phyloP scores from a whole-genome alignment of 805 yeast species.

The Grigorovia yakushimaensis region DNA sequence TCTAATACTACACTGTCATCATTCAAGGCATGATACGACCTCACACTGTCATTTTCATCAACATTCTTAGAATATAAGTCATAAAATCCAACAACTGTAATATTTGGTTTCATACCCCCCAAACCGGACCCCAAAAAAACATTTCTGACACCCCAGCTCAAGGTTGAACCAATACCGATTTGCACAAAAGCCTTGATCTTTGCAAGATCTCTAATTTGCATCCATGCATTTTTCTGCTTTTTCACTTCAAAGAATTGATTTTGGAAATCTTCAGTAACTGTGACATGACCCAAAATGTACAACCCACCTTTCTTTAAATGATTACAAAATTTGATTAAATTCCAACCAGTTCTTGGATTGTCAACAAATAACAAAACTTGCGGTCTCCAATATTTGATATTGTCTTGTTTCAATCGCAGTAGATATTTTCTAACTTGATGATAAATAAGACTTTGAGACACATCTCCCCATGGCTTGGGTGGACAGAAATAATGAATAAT shows the following conservation, averaged over 20 bases:
- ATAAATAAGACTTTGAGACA: constrained; percentile 86
- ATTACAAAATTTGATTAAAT: constrained; percentile 83
- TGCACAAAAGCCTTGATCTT: constrained; percentile 90
- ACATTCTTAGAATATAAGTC: constrained; percentile 40
- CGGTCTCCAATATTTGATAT: constrained; percentile 97
- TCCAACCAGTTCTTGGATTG: constrained; percentile 89
- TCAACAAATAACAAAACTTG: constrained; percentile 83
- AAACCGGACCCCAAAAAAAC: constrained; percentile 87
- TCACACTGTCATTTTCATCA: background rate
- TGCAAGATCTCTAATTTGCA: constrained; percentile 64
- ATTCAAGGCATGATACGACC: constrained; percentile 1
- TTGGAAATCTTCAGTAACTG: constrained; percentile 48
- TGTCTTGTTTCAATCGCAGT: constrained; percentile 73
- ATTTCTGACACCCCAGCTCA: constrained; percentile 93
- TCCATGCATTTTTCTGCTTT: constrained; percentile 74
- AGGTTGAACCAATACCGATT: constrained; percentile 73
- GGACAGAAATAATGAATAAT: constrained; percentile 85
- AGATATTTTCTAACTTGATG: constrained; percentile 90
- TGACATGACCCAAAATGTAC: constrained; percentile 85
- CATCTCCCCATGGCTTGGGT: constrained; percentile 97
- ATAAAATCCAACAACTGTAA: constrained; percentile 83
- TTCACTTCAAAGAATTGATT: constrained; percentile 57
- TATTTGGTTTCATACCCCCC: constrained; percentile 98
- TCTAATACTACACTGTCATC: constrained; percentile 3
- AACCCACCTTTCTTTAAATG: constrained; percentile 92